Base-by-base conservation (phyloP, 345 rosid genomes). In the Melaleuca quinquenervia region DNA sequence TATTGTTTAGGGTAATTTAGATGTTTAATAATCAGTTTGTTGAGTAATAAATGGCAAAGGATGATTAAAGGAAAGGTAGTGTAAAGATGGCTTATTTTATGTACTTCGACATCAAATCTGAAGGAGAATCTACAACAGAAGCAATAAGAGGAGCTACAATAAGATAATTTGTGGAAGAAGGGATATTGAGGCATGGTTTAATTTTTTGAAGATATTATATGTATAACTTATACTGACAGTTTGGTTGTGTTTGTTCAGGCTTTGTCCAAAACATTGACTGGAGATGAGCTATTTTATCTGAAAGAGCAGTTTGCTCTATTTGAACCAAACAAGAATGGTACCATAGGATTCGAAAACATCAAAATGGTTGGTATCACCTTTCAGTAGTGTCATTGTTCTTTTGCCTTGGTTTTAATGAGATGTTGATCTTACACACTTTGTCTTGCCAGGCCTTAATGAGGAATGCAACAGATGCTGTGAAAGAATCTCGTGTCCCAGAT, bases 391-490 rank as follows among this genome's bases (percentile, higher is more conserved):
- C 76, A 64, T 64, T 64, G 45, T 18, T 64, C 32, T 64, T 8
- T 11, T 45, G 24, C 12, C 7, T 32, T 64, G 78, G 45, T 64
- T 64, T 64, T 32, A 64, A 64, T 64, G 78, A 32, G 78, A 64
- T 64, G 16, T 45, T 8, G 45, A 45, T 16, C 45, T 32, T 64
- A 64, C 45, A 18, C 21, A 32, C 45, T 64, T 84, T 58, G 58
- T 82, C 84, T 88, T 87, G 76, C 91, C 86, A 97, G 99, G 98
- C 98, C 85, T 87, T 97, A 94, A 91, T 90, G 98, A 96, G 93
- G 91, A 87, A 89, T 89, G 94, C 95, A 82, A 96, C 98, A 58
- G 99, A 97, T 64, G 99, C 98, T 50, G 95, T 95, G 96, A 97
- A 94, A 90, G 99, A 96, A 52, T 97, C 99, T 0, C 93, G 95